These are phyloP conservation scores for Arachis hypogaea DNA, from an alignment of 306 rosid species.

Conservation along the genomic window DNA sequence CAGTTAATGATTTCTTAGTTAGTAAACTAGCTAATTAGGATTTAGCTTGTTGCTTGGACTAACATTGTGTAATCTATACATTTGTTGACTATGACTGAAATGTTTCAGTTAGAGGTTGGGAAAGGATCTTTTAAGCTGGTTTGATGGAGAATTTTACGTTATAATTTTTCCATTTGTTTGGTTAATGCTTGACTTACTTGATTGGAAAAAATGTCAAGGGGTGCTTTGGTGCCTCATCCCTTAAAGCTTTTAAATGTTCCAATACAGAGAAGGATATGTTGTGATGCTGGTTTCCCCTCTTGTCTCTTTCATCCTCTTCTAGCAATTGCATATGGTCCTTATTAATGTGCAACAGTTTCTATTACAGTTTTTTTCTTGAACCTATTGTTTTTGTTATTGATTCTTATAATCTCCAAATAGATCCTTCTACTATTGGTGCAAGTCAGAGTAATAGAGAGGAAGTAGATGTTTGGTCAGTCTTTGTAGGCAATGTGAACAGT, in stretches of 20 bases:
- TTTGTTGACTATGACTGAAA: conserved; percentile 13
- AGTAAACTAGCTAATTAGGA: too few relatives aligned
- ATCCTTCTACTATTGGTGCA: conserved; percentile 64
- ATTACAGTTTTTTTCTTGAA: conserved; percentile 2
- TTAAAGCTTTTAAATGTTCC: not conserved
- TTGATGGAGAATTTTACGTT: not conserved
- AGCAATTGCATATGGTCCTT: not conserved
- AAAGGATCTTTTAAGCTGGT: conserved; percentile 8
- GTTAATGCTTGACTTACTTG: conserved; percentile 11
- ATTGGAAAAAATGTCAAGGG: not conserved
- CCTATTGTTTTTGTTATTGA: conserved; percentile 30
- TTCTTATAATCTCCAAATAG: conserved; percentile 43
- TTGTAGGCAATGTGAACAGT: conserved; percentile 84
- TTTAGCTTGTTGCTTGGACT: conserved; percentile 1
- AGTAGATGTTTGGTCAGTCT: conserved; percentile 74
- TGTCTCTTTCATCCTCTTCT: not conserved
- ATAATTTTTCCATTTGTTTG: not conserved
- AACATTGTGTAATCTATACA: conserved; percentile 3
- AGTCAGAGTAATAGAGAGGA: conserved; percentile 76
- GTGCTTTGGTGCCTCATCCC: conserved; percentile 1
- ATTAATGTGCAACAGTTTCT: not conserved
- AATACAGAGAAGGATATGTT: conserved; percentile 10
- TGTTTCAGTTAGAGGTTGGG: conserved; percentile 16
- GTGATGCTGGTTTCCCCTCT: not conserved
- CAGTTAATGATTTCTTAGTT: too few relatives aligned